Evolutionary conservation across 768 basidiomycete species (phyloP).

Genomic region (Dacryopinax primogenitus): DNA sequence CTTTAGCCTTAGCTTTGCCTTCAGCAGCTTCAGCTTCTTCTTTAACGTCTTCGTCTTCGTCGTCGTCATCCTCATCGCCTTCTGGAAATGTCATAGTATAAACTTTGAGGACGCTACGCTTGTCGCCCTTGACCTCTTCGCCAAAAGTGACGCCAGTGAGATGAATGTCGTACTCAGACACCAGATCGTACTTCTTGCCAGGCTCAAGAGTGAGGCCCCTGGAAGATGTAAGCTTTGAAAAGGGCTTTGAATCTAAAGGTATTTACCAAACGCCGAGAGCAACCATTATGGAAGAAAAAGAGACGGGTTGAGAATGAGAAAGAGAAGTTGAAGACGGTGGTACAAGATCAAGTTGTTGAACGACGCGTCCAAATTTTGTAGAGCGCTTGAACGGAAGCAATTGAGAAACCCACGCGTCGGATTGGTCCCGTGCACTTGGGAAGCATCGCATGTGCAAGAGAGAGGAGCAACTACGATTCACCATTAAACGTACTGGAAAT

Average conservation of each 20-base stretch:
- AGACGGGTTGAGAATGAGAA: not conserved
- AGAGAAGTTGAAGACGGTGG: not conserved
- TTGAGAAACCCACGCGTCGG: constrained; percentile 5
- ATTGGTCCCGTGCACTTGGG: not conserved
- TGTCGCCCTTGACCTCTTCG: constrained; percentile 49
- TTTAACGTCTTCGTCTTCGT: constrained; percentile 34
- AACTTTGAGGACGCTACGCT: constrained; percentile 51
- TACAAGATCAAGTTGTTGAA: not conserved
- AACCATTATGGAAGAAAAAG: not conserved
- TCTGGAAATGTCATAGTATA: constrained; percentile 37
- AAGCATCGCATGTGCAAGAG: not conserved
- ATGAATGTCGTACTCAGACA: constrained; percentile 53
- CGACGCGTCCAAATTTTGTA: constrained; percentile 5
- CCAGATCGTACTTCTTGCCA: constrained; percentile 43
- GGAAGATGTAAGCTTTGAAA: not conserved
- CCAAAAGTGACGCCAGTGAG: constrained; percentile 76
- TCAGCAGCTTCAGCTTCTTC: constrained; percentile 18
- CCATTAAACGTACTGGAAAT: not conserved
- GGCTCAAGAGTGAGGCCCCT: constrained; percentile 55
- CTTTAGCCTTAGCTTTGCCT: constrained; percentile 18
- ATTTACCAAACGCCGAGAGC: constrained; percentile 3
- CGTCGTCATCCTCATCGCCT: constrained; percentile 33
- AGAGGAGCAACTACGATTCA: not conserved
- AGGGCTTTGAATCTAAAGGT: not conserved
- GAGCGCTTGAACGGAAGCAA: not conserved